Conservation (phyloP, 306 rosid genomes). For the Cajanus cajan region DNA sequence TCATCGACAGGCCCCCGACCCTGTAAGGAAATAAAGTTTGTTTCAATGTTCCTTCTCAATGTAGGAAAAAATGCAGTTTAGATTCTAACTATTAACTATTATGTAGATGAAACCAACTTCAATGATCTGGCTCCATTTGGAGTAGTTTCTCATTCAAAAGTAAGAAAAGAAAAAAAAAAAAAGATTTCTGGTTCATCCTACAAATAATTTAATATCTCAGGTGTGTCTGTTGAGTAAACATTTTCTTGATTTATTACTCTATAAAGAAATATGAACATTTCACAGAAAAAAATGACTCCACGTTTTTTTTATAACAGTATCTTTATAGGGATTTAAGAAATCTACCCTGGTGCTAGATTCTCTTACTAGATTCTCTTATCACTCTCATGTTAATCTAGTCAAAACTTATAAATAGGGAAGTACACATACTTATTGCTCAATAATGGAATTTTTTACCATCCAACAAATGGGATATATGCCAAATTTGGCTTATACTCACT, state of each 20-base stretch:
- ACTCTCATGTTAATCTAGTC: too few species aligned
- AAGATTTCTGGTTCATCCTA: background rate
- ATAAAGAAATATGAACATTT: background rate
- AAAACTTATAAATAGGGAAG: too few species aligned
- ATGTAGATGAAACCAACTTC: background rate
- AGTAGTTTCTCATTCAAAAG: background rate
- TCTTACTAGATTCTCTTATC: background rate
- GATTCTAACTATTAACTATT: background rate
- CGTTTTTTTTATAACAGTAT: too few species aligned
- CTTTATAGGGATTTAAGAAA: too few species aligned
- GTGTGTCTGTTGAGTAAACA: background rate
- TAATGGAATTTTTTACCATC: too few species aligned
- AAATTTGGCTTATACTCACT: too few species aligned
- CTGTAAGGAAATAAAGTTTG: slow-evolving; percentile 39
- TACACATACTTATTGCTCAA: too few species aligned
- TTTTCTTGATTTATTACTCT: background rate
- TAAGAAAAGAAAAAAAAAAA: too few species aligned
- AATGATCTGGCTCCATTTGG: background rate
- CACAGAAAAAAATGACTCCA: background rate
- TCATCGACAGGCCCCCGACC: slow-evolving; percentile 82
- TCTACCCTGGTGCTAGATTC: background rate
- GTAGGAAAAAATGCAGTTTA: background rate
- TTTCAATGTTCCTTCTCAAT: background rate
- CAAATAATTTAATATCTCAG: background rate
- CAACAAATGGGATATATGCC: too few species aligned